These are phyloP conservation scores for Knufia petricola DNA, from an alignment of 2,329 filamentous ascomycete species.

Conservation along the genomic window DNA sequence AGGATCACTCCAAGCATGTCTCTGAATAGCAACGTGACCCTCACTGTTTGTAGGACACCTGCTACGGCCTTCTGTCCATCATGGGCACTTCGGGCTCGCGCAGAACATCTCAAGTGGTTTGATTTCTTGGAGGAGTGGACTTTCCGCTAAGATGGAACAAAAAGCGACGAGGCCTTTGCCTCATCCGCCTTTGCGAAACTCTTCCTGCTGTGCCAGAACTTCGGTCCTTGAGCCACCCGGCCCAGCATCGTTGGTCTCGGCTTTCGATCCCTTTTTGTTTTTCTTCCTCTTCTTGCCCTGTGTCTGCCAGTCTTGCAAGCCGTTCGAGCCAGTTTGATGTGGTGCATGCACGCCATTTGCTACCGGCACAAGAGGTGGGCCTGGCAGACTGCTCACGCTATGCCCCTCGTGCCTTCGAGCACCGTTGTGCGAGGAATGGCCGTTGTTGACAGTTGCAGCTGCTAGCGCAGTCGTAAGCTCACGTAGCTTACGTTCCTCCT, in stretches of 20 bases:
- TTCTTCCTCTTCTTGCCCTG: slow-evolving; percentile 34
- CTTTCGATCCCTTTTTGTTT: slow-evolving; percentile 31
- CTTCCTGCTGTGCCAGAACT: slow-evolving; percentile 34
- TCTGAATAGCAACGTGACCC: too few relatives aligned
- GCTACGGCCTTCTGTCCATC: too few relatives aligned
- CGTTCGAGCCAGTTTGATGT: not conserved
- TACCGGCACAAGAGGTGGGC: not conserved
- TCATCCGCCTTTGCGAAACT: slow-evolving; percentile 38
- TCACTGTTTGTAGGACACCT: too few relatives aligned
- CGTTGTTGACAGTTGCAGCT: slow-evolving; percentile 3
- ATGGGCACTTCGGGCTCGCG: too few relatives aligned
- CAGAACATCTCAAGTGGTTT: too few relatives aligned
- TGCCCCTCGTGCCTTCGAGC: not conserved
- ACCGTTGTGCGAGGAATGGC: not conserved
- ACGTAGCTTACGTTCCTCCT: slow-evolving; percentile 4
- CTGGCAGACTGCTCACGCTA: not conserved
- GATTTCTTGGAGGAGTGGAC: not conserved
- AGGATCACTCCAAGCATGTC: too few relatives aligned
- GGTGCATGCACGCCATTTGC: slow-evolving; percentile 2
- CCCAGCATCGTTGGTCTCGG: slow-evolving; percentile 26
- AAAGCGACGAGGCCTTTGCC: not conserved
- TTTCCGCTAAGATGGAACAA: too few relatives aligned
- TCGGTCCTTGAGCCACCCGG: slow-evolving; percentile 28
- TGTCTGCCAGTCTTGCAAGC: slow-evolving; percentile 31
- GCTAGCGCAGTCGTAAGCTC: slow-evolving; percentile 4